Evolutionary conservation across 495 filamentous ascomycete genomes (phyloP).

Genomic region (Aspergillus haitiensis): DNA sequence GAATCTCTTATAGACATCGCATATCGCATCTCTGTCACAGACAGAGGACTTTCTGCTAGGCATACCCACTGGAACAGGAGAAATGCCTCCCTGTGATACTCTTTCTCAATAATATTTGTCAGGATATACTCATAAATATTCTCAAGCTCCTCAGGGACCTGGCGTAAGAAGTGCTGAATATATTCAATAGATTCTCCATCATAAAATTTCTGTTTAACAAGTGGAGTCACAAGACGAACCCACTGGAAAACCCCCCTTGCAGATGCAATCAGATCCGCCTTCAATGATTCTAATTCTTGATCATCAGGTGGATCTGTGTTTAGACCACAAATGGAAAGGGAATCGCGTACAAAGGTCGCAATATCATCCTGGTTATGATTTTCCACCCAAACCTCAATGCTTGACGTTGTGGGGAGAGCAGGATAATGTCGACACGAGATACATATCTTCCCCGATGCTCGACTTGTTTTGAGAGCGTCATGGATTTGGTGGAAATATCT

Average conservation of each 20-base stretch:
- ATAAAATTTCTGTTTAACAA: not conserved
- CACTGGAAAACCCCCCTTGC: not conserved
- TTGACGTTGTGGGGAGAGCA: not conserved
- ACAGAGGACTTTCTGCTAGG: too few relatives aligned
- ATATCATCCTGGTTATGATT: slow-evolving; percentile 16
- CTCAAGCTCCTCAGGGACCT: slow-evolving; percentile 41
- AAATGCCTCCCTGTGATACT: too few relatives aligned
- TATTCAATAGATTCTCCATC: not conserved
- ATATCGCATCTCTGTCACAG: too few relatives aligned
- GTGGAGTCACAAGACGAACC: not conserved
- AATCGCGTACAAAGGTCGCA: not conserved
- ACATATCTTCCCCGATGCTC: slow-evolving; percentile 9
- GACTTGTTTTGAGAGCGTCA: slow-evolving; percentile 1
- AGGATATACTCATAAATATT: slow-evolving; percentile 26
- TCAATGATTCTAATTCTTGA: not conserved
- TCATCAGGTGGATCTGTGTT: not conserved
- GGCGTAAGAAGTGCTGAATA: not conserved
- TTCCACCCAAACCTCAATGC: slow-evolving; percentile 16
- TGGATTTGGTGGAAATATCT: slow-evolving; percentile 17
- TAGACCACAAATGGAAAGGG: not conserved
- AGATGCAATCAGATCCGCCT: not conserved
- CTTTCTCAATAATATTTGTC: too few relatives aligned
- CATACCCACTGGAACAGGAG: too few relatives aligned
- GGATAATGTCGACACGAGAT: slow-evolving; percentile 26
- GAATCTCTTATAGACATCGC: too few relatives aligned